phyloP scores from a whole-genome alignment of 768 basidiomycete species.

The Pleurotus giganteus region DNA sequence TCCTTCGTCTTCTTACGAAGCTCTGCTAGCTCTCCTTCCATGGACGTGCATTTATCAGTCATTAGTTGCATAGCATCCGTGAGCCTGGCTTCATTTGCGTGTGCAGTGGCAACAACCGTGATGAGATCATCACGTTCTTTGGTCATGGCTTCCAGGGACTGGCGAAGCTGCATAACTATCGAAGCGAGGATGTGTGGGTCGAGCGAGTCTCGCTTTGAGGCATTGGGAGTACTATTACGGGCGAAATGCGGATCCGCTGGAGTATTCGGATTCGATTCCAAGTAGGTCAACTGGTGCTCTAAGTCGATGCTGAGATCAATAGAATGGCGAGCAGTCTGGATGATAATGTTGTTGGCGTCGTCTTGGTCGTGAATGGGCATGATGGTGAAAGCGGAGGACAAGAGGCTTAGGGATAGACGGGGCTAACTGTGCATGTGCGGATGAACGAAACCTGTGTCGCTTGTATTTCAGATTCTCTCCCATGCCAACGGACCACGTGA shows the following conservation, averaged over 20 bases:
- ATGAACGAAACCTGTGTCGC: neutral
- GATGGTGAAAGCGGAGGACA: neutral
- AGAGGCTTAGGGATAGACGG: neutral
- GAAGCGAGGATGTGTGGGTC: slow-evolving; percentile 77
- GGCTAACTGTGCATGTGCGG: slow-evolving; percentile 2
- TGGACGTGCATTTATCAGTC: slow-evolving; percentile 59
- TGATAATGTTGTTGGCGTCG: neutral
- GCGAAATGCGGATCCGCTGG: slow-evolving; percentile 27
- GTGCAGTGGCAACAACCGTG: slow-evolving; percentile 45
- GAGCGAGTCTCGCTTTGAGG: slow-evolving; percentile 43
- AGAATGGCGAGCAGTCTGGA: slow-evolving; percentile 42
- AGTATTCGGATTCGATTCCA: slow-evolving; percentile 56
- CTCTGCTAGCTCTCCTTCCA: slow-evolving; percentile 56
- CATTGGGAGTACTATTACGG: slow-evolving; percentile 10
- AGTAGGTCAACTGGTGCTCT: slow-evolving; percentile 70
- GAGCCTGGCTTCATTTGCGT: slow-evolving; percentile 55
- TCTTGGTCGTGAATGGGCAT: slow-evolving; percentile 6
- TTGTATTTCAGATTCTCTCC: neutral
- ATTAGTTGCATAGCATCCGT: slow-evolving; percentile 63
- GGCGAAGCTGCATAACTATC: slow-evolving; percentile 70
- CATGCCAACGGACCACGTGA: slow-evolving; percentile 5
- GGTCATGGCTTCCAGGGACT: slow-evolving; percentile 60
- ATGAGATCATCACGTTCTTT: slow-evolving; percentile 72
- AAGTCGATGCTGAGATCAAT: slow-evolving; percentile 81
- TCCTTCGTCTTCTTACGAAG: slow-evolving; percentile 56